phyloP scores from a whole-genome alignment of 805 yeast genomes.

The Starmerella kuoi region DNA sequence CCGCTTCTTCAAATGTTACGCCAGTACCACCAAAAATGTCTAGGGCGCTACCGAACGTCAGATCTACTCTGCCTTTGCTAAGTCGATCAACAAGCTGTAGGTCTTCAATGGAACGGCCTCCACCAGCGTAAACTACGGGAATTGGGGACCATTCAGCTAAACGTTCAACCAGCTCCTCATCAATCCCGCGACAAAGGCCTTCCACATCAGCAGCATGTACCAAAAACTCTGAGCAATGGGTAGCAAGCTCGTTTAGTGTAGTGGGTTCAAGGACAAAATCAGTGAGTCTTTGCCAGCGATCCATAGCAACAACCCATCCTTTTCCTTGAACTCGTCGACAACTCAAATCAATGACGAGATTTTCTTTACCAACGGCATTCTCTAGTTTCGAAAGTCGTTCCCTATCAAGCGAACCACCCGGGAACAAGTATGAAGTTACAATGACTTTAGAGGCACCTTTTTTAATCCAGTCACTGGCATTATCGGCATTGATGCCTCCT shows the following conservation, averaged over 20 bases:
- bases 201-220: constrained; percentile 99
- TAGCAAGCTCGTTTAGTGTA: constrained; percentile 42
- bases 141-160: constrained; percentile 69
- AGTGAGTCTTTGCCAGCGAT: constrained; percentile 92
- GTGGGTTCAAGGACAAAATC: constrained; percentile 42
- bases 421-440: constrained; percentile 84
- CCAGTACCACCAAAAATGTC: constrained; percentile 88
- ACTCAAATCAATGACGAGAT: constrained; percentile 78
- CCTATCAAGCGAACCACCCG: constrained; percentile 42
- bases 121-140: constrained; percentile 92
- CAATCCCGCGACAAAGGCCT: constrained; percentile 90
- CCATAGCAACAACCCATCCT: constrained; percentile 91
- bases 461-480: constrained; percentile 69
- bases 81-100: constrained; percentile 50
- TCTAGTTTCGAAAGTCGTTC: constrained; percentile 43
- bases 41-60: constrained; percentile 84
- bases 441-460: constrained; percentile 76
- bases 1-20: constrained; percentile 65
- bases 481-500: constrained; percentile 72
- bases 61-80: constrained; percentile 73
- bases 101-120: constrained; percentile 68
- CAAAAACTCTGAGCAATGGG: constrained; percentile 73
- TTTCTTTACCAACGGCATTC: constrained; percentile 45
- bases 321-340: constrained; percentile 44
- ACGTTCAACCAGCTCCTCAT: constrained; percentile 55